Conservation (phyloP, 2,329 filamentous ascomycete species). For the Trichophyton benhamiae region DNA sequence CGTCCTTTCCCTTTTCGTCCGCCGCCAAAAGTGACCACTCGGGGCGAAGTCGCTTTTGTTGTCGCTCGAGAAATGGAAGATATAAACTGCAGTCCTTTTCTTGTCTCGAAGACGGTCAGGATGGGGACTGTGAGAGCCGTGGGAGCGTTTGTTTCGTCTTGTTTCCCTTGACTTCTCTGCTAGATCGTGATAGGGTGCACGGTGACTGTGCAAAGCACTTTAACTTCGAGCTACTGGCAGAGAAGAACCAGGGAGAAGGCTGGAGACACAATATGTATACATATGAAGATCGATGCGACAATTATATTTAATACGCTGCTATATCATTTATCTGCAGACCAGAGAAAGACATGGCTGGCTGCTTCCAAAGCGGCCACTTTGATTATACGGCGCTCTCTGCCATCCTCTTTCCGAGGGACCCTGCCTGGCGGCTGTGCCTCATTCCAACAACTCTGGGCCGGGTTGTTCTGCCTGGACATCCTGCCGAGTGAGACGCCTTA, state of each 20-base stretch:
- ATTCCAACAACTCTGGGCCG: background rate
- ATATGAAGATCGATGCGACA: background rate
- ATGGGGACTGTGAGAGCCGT: background rate
- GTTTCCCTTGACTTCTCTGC: background rate
- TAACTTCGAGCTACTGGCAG: background rate
- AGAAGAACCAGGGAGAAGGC: background rate
- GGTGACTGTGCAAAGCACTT: background rate
- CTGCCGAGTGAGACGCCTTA: background rate
- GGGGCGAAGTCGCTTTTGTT: background rate
- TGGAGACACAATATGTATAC: background rate
- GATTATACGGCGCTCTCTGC: background rate
- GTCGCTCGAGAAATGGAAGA: background rate
- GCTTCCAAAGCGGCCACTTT: background rate
- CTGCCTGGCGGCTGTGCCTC: background rate
- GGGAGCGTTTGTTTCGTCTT: background rate
- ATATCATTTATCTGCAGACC: background rate
- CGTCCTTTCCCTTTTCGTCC: background rate
- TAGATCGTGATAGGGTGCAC: background rate
- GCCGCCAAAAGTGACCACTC: background rate
- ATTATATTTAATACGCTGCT: background rate
- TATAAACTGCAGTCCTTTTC: background rate
- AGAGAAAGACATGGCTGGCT: background rate
- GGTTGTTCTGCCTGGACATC: background rate
- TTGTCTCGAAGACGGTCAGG: background rate
- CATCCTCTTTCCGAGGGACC: background rate